Conservation (phyloP, 1,139 yeast genomes). For the Zygosaccharomyces sapae region DNA sequence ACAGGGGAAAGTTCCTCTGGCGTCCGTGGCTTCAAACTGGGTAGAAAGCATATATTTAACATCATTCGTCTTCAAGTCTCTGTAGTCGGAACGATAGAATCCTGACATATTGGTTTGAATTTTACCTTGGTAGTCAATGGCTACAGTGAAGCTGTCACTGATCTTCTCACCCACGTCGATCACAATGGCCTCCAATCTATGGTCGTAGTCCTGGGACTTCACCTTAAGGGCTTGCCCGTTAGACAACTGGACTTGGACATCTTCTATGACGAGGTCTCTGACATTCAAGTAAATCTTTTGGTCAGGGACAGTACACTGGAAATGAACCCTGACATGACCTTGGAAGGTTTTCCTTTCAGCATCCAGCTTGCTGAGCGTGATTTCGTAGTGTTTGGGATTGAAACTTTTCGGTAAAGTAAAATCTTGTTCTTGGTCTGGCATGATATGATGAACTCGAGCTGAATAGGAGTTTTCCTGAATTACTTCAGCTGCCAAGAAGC, state of each 20-base stretch:
- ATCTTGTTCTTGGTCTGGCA: slow-evolving; percentile 7
- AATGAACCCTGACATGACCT: slow-evolving; percentile 17
- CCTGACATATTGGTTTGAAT: slow-evolving; percentile 59
- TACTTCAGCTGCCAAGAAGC: too few species aligned
- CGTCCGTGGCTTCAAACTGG: slow-evolving; percentile 87
- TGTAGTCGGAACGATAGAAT: slow-evolving; percentile 72
- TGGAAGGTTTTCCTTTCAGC: slow-evolving; percentile 10
- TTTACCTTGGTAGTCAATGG: slow-evolving; percentile 13
- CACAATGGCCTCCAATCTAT: slow-evolving; percentile 10
- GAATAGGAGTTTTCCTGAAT: too few species aligned
- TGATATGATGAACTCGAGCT: too few species aligned
- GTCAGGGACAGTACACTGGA: slow-evolving; percentile 7
- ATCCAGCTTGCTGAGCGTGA: slow-evolving; percentile 15
- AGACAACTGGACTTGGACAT: slow-evolving; percentile 2
- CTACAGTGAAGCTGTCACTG: slow-evolving; percentile 8
- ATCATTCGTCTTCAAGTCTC: slow-evolving; percentile 46
- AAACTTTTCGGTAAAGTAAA: slow-evolving; percentile 16
- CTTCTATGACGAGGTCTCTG: slow-evolving; percentile 11
- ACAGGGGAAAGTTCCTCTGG: slow-evolving; percentile 88
- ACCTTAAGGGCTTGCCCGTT: slow-evolving; percentile 1
- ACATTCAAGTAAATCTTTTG: slow-evolving; percentile 12
- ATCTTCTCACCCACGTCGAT: slow-evolving; percentile 8
- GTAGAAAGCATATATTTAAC: slow-evolving; percentile 70
- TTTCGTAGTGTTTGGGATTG: slow-evolving; percentile 16
- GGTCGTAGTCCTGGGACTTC: slow-evolving; percentile 7